Evolutionary conservation across 176 grass and related monocot species (phyloP).

Genomic region (Ampelocalamus luodianensis): DNA sequence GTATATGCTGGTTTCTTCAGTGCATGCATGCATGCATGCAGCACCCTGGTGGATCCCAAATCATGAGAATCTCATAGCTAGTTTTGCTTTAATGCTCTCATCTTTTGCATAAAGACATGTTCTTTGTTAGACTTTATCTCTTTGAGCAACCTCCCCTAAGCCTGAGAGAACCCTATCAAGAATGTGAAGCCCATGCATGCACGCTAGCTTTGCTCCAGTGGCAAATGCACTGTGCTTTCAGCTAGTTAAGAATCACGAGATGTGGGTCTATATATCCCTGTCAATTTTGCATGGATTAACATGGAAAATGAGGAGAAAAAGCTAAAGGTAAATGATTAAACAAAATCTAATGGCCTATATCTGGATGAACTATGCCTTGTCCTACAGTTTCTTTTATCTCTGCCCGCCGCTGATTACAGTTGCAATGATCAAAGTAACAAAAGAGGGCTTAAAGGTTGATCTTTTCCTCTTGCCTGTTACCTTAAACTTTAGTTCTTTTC

Average conservation of each 20-base stretch:
- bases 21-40: slow-evolving; percentile 40
- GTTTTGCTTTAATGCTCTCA: slow-evolving; percentile 58
- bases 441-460: slow-evolving; percentile 53
- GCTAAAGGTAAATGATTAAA: slow-evolving; percentile 37
- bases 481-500: slow-evolving; percentile 61
- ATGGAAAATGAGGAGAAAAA: slow-evolving; percentile 23
- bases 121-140: slow-evolving; percentile 56
- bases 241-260: slow-evolving; percentile 50
- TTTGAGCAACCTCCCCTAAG: slow-evolving; percentile 49
- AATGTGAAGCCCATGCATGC: slow-evolving; percentile 54
- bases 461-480: slow-evolving; percentile 44
- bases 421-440: slow-evolving; percentile 64
- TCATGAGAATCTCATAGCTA: slow-evolving; percentile 59
- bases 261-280: slow-evolving; percentile 8
- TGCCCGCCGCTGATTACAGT: slow-evolving; percentile 47
- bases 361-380: slow-evolving; percentile 41
- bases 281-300: slow-evolving; percentile 31
- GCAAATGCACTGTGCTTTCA: slow-evolving; percentile 56
- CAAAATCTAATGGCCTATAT: slow-evolving; percentile 44
- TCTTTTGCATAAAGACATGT: slow-evolving; percentile 63
- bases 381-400: slow-evolving; percentile 47
- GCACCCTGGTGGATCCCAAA: slow-evolving; percentile 58
- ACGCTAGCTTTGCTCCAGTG: slow-evolving; percentile 39
- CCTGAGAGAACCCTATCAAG: slow-evolving; percentile 48
- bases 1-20: slow-evolving; percentile 28